phyloP scores from a whole-genome alignment of 768 basidiomycete species.

The Termitomyces sp. region DNA sequence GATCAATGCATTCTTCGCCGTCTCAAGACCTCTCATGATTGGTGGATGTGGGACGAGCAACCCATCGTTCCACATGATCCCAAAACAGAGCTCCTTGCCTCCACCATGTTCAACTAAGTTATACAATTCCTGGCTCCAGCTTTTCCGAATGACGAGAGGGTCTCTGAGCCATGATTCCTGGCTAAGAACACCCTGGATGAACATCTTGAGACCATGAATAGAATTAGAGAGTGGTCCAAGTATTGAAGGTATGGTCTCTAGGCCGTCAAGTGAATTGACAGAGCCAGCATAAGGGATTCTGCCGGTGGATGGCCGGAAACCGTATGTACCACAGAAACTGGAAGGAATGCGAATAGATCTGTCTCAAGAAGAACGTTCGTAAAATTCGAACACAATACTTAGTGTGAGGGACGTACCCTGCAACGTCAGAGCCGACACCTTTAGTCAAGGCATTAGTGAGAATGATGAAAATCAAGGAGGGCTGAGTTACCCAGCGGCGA shows the following conservation, averaged over 20 bases:
- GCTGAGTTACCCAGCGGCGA: constrained; percentile 35
- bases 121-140: constrained; percentile 62
- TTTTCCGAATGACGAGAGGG: constrained; percentile 52
- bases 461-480: neutral
- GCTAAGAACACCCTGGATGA: constrained; percentile 62
- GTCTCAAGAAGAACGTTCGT: neutral
- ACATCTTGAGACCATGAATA: constrained; percentile 58
- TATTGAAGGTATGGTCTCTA: constrained; percentile 68
- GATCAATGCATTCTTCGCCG: constrained; percentile 51
- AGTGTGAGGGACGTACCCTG: constrained; percentile 45
- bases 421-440: constrained; percentile 73
- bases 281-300: constrained; percentile 72
- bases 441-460: neutral
- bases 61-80: constrained; percentile 67
- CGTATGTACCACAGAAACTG: constrained; percentile 67
- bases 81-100: constrained; percentile 52
- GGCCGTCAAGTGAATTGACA: constrained; percentile 63
- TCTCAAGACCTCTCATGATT: constrained; percentile 54
- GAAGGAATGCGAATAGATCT: constrained; percentile 74
- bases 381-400: neutral
- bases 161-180: constrained; percentile 66
- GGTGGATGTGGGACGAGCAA: constrained; percentile 63
- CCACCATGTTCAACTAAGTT: constrained; percentile 53
- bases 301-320: constrained; percentile 64
- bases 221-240: constrained; percentile 68